phyloP scores from a whole-genome alignment of 2,329 filamentous ascomycete species.

The Fusarium palustre region DNA sequence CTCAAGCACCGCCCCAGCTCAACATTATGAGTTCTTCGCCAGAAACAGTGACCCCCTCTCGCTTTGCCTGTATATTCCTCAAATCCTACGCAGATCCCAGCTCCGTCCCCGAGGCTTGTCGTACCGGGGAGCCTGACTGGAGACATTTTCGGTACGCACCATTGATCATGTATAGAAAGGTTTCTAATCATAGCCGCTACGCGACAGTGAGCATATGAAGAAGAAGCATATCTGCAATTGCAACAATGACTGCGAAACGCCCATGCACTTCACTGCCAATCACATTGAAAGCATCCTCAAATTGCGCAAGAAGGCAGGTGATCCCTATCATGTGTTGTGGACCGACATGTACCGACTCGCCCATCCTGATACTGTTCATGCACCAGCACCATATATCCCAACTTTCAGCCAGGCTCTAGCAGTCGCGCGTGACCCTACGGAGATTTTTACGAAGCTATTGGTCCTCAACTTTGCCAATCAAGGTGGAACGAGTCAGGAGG shows the following conservation, averaged over 20 bases:
- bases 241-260: neutral
- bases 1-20: rapidly evolving
- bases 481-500: neutral
- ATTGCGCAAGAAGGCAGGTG: neutral
- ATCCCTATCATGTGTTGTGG: neutral
- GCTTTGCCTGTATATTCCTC: neutral
- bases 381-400: neutral
- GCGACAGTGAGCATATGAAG: neutral
- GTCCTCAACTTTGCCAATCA: neutral
- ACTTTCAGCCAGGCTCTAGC: neutral
- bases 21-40: neutral
- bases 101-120: neutral
- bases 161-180: neutral
- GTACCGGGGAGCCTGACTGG: neutral
- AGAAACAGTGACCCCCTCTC: neutral
- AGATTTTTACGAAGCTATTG: rapidly evolving
- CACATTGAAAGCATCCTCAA: neutral
- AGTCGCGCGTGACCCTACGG: rapidly evolving
- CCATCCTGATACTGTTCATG: neutral
- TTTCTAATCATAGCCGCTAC: neutral
- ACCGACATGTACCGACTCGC: neutral
- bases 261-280: neutral
- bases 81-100: rapidly evolving
- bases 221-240: neutral
- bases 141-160: neutral